Evolutionary conservation across 768 basidiomycete species (phyloP), one percentile per base, ranked within the genome.

Genomic region (Sporobolomyces roseus): DNA sequence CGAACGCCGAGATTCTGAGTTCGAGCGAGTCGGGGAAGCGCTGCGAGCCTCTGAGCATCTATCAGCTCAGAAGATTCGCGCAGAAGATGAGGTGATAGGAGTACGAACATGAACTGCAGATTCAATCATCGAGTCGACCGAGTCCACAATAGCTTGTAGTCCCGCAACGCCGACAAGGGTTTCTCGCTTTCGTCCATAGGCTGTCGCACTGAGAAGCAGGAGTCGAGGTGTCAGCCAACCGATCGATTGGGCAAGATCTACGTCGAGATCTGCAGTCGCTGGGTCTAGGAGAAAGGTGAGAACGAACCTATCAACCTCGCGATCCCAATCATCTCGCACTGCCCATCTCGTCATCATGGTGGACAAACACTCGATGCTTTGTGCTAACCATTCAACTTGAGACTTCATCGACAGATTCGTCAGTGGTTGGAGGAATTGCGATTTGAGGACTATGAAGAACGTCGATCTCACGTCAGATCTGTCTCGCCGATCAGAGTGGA

Each of bases 1-100:
- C 23, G 16, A 71, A 30, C 2, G 65, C 36, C 49, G 70, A 52
- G 13, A 55, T 5, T 29, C 61, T 53, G 2, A 71, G 29, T 2
- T 35, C 25, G 56, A 66, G 60, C 4, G 65, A 63, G 0, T 19
- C 2, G 0, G 69, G 64, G 41, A 9, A 38, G 48, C 48, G 60
- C 64, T 65, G 36, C 23, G 1, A 4, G 2, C 9, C 33, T 56
- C n/a, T 41, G 48, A 14, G 23, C 4, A 6, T 29, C 13, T 25
- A n/a, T 27, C 23, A 43, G n/a, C 2, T n/a, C n/a, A n/a, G n/a
- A n/a, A n/a, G n/a, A n/a, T n/a, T n/a, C n/a, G n/a, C n/a, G n/a
- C n/a, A n/a, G n/a, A n/a, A n/a, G n/a, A n/a, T n/a, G n/a, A n/a
- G n/a, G n/a, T n/a, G n/a, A n/a, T n/a, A n/a, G n/a, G n/a, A n/a